These are phyloP conservation scores for Coelastrella sp. DNA, from an alignment of 139 green algal genomes.

Conservation along the genomic window DNA sequence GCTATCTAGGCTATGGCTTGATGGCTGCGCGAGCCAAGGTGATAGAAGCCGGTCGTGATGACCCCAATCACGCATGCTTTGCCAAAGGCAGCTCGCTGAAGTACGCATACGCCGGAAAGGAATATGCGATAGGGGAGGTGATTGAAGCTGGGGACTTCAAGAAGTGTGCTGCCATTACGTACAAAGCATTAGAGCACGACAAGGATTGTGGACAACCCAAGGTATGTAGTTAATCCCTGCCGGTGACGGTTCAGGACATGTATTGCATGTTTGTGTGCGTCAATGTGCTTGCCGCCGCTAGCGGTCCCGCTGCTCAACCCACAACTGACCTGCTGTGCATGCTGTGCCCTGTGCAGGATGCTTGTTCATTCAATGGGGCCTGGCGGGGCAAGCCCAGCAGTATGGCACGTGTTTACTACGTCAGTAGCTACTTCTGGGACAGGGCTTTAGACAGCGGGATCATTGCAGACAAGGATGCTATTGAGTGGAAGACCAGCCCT, in stretches of 20 bases:
- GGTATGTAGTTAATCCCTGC: constrained; percentile 10
- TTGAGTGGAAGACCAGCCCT: constrained; percentile 54
- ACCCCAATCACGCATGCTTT: constrained; percentile 82
- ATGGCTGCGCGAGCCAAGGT: constrained; percentile 96
- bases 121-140: constrained; percentile 38
- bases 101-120: constrained; percentile 71
- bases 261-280: too few relatives aligned
- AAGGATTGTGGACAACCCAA: constrained; percentile 55
- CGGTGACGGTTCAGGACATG: too few relatives aligned
- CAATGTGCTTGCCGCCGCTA: too few relatives aligned
- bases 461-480: constrained; percentile 59
- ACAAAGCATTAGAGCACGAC: constrained; percentile 53
- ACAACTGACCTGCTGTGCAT: too few relatives aligned
- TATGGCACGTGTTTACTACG: constrained; percentile 79
- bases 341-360: constrained; percentile 54
- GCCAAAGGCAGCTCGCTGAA: constrained; percentile 63
- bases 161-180: constrained; percentile 53
- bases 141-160: constrained; percentile 44
- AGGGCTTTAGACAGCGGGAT: constrained; percentile 59
- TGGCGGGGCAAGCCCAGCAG: constrained; percentile 83
- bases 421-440: constrained; percentile 99
- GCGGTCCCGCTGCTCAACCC: too few relatives aligned
- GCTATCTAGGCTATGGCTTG: constrained; percentile 97
- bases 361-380: constrained; percentile 95
- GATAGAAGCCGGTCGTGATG: constrained; percentile 65